Evolutionary conservation across 2,329 filamentous ascomycete species (phyloP), one percentile per base, ranked within the genome.

Genomic region (Monilinia fructigena): DNA sequence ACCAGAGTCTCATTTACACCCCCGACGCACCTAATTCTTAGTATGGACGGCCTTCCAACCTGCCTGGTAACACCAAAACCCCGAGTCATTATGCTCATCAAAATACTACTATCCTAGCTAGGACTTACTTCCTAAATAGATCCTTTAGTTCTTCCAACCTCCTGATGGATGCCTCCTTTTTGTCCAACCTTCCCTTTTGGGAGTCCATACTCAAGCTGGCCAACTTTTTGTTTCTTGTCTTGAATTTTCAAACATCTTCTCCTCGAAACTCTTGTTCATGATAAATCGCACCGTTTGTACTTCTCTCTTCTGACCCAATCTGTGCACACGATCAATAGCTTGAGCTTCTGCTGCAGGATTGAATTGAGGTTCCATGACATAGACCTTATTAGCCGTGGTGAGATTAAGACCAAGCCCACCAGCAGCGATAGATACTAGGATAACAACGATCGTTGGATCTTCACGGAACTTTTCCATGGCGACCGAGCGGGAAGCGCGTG

Each of bases 291-390:
- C 88, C 1, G 93, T 96, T n/a, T 85, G 85, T 0, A 99, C 95
- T 16, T 89, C 86, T n/a, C 95, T 84, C 73, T 86, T 95, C 80
- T 99, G 95, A 0, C 95, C 93, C 1, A 97, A 82, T 23, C 93
- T 88, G 77, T 97, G 93, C 7, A 99, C 92, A 40, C 95, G 91
- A 76, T 98, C 95, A 10, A 98, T 85, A 2, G 95, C 95, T 79
- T 99, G 95, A 6, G 93, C 91, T 77, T 99, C 94, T 0, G 93
- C 92, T 0, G 93, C 93, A 0, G 95, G 95, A 74, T 99, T 99
- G 80, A 94, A 99, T 75, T 97, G 93, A 6, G 95, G 95, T 77
- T 99, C 95, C 94, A 99, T 98, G 73, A 98, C 90, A 76, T 95
- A 98, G 18, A 96, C 94, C 65, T 86, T 90, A 75, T 88, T 95